phyloP scores from a whole-genome alignment of 495 filamentous ascomycete species.

The Hyaloscypha bicolor region DNA sequence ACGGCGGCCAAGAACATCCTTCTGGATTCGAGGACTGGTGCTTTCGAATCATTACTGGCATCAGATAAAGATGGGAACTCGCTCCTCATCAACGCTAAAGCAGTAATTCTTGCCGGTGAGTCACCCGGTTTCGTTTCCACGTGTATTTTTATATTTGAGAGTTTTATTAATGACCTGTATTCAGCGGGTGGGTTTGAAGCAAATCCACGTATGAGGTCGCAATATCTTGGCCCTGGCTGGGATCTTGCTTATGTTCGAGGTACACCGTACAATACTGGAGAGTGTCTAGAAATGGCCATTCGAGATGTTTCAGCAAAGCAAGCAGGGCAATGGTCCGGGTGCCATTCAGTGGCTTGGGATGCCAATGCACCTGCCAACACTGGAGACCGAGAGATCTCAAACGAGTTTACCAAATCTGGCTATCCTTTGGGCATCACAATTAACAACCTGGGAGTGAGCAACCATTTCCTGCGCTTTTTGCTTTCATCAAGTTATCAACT shows the following conservation, averaged over 20 bases:
- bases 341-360: slow-evolving; percentile 65
- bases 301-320: slow-evolving; percentile 49
- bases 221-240: slow-evolving; percentile 64
- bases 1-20: slow-evolving; percentile 46
- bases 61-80: slow-evolving; percentile 36
- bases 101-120: slow-evolving; percentile 50
- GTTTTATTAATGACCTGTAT: too few relatives aligned
- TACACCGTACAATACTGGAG: slow-evolving; percentile 62
- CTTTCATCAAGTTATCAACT: too few relatives aligned
- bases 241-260: slow-evolving; percentile 61
- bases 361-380: slow-evolving; percentile 52
- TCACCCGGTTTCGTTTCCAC: neutral
- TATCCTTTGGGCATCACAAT: slow-evolving; percentile 67
- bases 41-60: slow-evolving; percentile 42
- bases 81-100: slow-evolving; percentile 37
- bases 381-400: slow-evolving; percentile 56
- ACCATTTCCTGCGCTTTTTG: too few relatives aligned
- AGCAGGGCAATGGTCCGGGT: slow-evolving; percentile 62
- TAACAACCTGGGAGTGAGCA: slow-evolving; percentile 47
- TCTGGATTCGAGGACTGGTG: slow-evolving; percentile 38
- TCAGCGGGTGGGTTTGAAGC: slow-evolving; percentile 63
- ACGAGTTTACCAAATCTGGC: slow-evolving; percentile 67
- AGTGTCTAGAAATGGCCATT: slow-evolving; percentile 51
- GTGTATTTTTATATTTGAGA: neutral
- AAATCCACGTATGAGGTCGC: slow-evolving; percentile 51